These are phyloP conservation scores for Lactarius trivialis DNA, from an alignment of 768 basidiomycete species.

Conservation along the genomic window DNA sequence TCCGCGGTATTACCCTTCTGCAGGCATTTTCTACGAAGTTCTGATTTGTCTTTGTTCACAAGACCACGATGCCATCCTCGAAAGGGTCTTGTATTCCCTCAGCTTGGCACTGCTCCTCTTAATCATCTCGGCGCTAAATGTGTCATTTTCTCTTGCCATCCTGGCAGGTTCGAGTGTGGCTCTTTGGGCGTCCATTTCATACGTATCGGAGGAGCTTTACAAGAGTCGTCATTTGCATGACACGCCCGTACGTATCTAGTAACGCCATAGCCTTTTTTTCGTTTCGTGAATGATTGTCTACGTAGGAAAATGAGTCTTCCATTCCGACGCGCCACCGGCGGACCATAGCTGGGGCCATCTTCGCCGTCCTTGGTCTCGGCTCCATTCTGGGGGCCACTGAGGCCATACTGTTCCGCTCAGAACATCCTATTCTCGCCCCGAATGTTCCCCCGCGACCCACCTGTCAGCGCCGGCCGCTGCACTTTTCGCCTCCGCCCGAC, in stretches of 20 bases:
- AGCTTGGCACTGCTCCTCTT: slow-evolving; percentile 25
- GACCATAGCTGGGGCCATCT: slow-evolving; percentile 7
- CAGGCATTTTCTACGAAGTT: not conserved
- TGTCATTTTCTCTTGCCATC: slow-evolving; percentile 13
- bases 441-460: slow-evolving; percentile 9
- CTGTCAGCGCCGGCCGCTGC: slow-evolving; percentile 27
- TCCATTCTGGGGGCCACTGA: slow-evolving; percentile 9
- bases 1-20: slow-evolving; percentile 9
- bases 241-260: not conserved
- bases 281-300: not conserved
- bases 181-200: slow-evolving; percentile 23
- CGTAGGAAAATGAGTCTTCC: slow-evolving; percentile 9
- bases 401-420: not conserved
- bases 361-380: slow-evolving; percentile 9
- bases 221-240: slow-evolving; percentile 21
- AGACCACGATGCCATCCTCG: slow-evolving; percentile 31
- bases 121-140: slow-evolving; percentile 14
- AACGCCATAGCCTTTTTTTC: not conserved
- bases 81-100: slow-evolving; percentile 26
- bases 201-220: slow-evolving; percentile 17
- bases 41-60: not conserved
- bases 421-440: not conserved
- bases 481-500: slow-evolving; percentile 14
- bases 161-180: slow-evolving; percentile 26
- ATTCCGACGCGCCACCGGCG: slow-evolving; percentile 13